These are phyloP conservation scores for Iris pallida DNA, from an alignment of 116 monocot genomes.

Conservation along the genomic window DNA sequence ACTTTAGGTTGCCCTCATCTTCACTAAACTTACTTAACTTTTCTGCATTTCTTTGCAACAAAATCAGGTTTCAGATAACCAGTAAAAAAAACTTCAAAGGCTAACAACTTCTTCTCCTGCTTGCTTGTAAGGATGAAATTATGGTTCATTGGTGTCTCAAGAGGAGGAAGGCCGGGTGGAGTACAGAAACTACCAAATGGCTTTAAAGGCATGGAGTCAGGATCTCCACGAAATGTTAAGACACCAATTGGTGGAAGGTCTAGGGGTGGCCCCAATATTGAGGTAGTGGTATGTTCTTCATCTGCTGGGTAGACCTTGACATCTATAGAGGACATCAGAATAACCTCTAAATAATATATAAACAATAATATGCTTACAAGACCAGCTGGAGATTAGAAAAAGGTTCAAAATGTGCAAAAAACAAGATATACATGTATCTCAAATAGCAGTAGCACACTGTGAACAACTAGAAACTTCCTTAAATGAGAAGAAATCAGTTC, in stretches of 20 bases:
- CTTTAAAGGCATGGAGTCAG: constrained; percentile 65
- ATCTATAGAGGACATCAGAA: constrained; percentile 27
- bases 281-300: constrained; percentile 57
- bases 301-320: constrained; percentile 43
- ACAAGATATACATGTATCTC: constrained; percentile 53
- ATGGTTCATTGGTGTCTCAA: too few relatives aligned
- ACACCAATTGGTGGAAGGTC: constrained; percentile 40
- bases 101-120: too few relatives aligned
- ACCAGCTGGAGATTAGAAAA: background rate
- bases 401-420: background rate
- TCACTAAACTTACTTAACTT: constrained; percentile 38
- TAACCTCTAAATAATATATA: background rate
- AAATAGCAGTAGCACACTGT: constrained; percentile 71
- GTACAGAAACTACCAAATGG: constrained; percentile 65
- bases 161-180: background rate
- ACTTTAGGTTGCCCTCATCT: constrained; percentile 47
- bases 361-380: background rate
- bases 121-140: too few relatives aligned
- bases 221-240: constrained; percentile 52
- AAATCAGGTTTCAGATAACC: background rate
- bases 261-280: constrained; percentile 74
- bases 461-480: constrained; percentile 89
- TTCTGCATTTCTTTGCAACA: constrained; percentile 42
- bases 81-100: background rate
- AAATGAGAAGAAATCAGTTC: constrained; percentile 73